These are phyloP conservation scores for Fraxinus ornus DNA, from an alignment of 305 asterid species.

Conservation along the genomic window DNA sequence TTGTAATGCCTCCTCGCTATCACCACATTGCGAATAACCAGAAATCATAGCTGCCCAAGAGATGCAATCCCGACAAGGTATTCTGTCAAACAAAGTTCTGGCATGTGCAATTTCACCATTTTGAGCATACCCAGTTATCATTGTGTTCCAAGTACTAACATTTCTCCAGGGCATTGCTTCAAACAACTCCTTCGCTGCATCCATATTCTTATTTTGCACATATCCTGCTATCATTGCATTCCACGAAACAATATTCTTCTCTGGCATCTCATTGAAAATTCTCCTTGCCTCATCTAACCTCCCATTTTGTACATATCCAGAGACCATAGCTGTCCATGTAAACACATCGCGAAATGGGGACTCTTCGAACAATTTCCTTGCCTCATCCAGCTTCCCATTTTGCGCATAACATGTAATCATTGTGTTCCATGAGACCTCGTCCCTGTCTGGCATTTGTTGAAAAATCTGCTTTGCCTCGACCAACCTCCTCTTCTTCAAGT, in stretches of 20 bases:
- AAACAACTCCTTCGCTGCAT: conserved; percentile 70
- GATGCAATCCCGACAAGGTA: conserved; percentile 78
- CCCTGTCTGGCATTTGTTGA: conserved; percentile 68
- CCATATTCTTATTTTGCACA: conserved; percentile 66
- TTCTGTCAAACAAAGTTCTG: conserved; percentile 58
- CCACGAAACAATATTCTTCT: conserved; percentile 80
- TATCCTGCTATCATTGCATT: conserved; percentile 91
- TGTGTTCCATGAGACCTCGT: conserved; percentile 83
- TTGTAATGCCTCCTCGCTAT: conserved; percentile 57
- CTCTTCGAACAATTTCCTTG: conserved; percentile 64
- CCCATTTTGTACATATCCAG: conserved; percentile 81
- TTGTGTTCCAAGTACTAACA: conserved; percentile 86
- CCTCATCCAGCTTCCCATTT: conserved; percentile 60
- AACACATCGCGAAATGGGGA: conserved; percentile 70
- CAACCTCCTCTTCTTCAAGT: conserved; percentile 72
- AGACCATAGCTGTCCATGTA: conserved; percentile 90
- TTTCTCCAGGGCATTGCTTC: conserved; percentile 75
- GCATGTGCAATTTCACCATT: conserved; percentile 60
- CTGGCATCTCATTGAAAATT: conserved; percentile 73
- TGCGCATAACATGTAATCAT: conserved; percentile 84
- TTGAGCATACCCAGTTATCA: conserved; percentile 84
- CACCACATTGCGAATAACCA: conserved; percentile 75
- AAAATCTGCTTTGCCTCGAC: conserved; percentile 65
- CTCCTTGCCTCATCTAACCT: conserved; percentile 66
- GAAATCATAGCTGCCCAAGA: conserved; percentile 96